Evolutionary conservation across 2,329 filamentous ascomycete species (phyloP), one percentile per base, ranked within the genome.

Genomic region (Knufia petricola): DNA sequence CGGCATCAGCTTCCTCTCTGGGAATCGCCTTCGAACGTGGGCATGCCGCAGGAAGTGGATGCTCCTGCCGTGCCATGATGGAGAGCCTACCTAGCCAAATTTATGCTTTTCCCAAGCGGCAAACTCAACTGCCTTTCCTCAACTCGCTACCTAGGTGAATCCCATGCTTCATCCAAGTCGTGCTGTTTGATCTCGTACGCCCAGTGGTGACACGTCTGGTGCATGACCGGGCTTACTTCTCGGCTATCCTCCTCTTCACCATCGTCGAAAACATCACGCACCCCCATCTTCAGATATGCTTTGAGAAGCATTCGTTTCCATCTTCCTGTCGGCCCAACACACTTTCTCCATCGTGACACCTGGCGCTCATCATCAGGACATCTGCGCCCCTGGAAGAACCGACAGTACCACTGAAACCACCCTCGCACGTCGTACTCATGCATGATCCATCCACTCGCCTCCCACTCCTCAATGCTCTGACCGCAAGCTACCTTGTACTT

Each of bases 171-270:
- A 61, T 76, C 73, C 52, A 76, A 52, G 45, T 68, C 66, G 48
- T 70, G 66, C 59, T 76, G 73, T 31, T 70, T 63, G 2, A 75
- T 67, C 58, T 75, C 72, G 59, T 67, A 76, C 0, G 70, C 74
- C 75, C 73, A 77, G 55, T 78, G 74, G 57, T 75, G 71, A 52
- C 74, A 77, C 4, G 74, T 77, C 64, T 77, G 74, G 61, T 76
- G 74, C 58, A 77, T 70, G 1, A 76, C 74, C 0, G 74, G 74
- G 61, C 73, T 76, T 8, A 77, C 72, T 37, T 74, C 70, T 13
- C 24, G 23, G 19, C 10, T 34, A 6, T 44, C 44, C 19, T 50
- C 46, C 2, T 52, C 52, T 12, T 46, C 42, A 4, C 45, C 45
- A 3, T 50, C 50, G 51, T 74, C 72, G 28, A 68, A 72, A 9